Evolutionary conservation across 352 stramenopile species (phyloP).

Genomic region (Aphanomyces astaci): DNA sequence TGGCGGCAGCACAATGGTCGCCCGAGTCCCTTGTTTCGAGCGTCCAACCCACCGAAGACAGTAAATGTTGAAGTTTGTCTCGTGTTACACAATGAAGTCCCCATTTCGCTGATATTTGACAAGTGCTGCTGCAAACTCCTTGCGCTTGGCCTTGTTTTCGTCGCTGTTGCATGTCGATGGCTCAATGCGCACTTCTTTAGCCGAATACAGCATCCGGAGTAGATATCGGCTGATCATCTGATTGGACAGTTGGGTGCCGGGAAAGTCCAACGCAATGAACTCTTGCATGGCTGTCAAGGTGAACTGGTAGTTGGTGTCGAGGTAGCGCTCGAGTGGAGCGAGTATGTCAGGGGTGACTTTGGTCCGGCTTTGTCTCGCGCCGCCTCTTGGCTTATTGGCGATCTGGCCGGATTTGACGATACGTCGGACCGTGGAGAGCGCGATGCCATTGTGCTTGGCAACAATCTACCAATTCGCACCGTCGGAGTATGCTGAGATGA

Average conservation of each 20-base stretch:
- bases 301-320: conserved; percentile 5
- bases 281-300: not conserved
- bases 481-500: too few species aligned
- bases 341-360: not conserved
- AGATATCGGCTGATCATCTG: conserved; percentile 20
- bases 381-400: not conserved
- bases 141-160: too few species aligned
- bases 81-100: conserved; percentile 23
- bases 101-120: not conserved
- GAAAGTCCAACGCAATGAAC: not conserved
- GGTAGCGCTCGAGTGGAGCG: not conserved
- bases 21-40: conserved; percentile 9
- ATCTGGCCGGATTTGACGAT: not conserved
- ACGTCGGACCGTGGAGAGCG: not conserved
- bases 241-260: not conserved
- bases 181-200: conserved; percentile 14
- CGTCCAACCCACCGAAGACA: conserved; percentile 15
- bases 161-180: conserved; percentile 24
- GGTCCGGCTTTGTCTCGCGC: not conserved
- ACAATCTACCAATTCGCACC: too few species aligned
- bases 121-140: not conserved
- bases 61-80: conserved; percentile 28
- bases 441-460: not conserved
- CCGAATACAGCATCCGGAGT: conserved; percentile 21
- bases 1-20: not conserved